Conservation (phyloP, 192 early-diverging fungal species). For the Coemansia sp. region DNA sequence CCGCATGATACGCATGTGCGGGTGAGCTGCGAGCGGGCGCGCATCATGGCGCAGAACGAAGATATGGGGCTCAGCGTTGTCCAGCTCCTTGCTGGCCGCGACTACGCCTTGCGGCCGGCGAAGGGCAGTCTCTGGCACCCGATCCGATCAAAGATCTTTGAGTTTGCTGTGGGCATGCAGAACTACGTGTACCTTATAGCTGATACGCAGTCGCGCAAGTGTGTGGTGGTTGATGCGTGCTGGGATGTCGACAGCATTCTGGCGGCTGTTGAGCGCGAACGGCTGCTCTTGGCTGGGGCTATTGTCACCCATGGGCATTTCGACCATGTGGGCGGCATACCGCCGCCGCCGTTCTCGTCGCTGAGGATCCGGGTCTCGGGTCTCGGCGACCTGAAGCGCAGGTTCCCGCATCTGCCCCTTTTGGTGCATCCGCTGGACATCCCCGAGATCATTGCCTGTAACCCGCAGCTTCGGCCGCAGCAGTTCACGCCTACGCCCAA, state of each 20-base stretch:
- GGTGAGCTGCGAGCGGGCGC: constrained; percentile 54
- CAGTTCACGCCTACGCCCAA: constrained; percentile 64
- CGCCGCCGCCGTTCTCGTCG: constrained; percentile 81
- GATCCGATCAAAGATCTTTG: constrained; percentile 72
- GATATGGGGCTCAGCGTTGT: constrained; percentile 61
- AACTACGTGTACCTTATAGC: constrained; percentile 85
- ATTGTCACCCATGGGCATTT: constrained; percentile 84
- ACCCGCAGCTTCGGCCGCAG: constrained; percentile 60
- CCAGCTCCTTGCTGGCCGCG: constrained; percentile 69
- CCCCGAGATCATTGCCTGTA: constrained; percentile 61
- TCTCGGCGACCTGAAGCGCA: constrained; percentile 68
- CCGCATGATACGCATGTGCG: constrained; percentile 55
- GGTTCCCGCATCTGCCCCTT: constrained; percentile 68
- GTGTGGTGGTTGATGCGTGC: constrained; percentile 86
- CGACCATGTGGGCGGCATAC: constrained; percentile 83
- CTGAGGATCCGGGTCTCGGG: constrained; percentile 79
- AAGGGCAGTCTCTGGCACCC: constrained; percentile 53
- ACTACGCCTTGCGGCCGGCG: constrained; percentile 60
- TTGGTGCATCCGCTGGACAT: constrained; percentile 79
- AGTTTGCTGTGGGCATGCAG: constrained; percentile 76
- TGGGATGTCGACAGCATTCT: constrained; percentile 90
- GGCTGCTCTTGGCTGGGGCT: constrained; percentile 68
- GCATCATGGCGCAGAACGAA: constrained; percentile 58
- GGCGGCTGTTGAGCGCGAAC: constrained; percentile 56
- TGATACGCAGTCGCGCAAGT: constrained; percentile 65